These are phyloP conservation scores for Pilaira anomala DNA, from an alignment of 192 early-diverging fungal species.

Conservation along the genomic window DNA sequence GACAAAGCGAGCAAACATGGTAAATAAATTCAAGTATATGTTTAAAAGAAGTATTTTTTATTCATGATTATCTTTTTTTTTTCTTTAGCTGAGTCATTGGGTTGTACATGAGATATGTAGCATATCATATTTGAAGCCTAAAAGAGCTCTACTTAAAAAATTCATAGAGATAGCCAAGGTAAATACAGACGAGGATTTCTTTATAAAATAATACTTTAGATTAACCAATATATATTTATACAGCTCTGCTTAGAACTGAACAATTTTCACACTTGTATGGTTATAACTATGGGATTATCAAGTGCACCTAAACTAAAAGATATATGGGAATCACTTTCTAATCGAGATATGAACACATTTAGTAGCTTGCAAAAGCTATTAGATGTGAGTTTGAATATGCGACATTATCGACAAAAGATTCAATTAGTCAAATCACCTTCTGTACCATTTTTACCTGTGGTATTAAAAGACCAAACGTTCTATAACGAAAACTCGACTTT, in stretches of 20 bases:
- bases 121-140: slow-evolving; percentile 5
- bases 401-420: slow-evolving; percentile 54
- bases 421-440: slow-evolving; percentile 40
- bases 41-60: background rate
- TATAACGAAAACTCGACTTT: slow-evolving; percentile 60
- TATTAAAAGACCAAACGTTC: slow-evolving; percentile 74
- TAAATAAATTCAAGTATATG: background rate
- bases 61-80: background rate
- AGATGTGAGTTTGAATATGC: slow-evolving; percentile 67
- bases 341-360: slow-evolving; percentile 44
- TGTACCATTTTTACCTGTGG: slow-evolving; percentile 64
- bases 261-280: slow-evolving; percentile 69
- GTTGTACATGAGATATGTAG: slow-evolving; percentile 27
- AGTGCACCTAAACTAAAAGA: slow-evolving; percentile 51
- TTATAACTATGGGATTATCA: slow-evolving; percentile 58
- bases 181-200: background rate
- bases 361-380: slow-evolving; percentile 52
- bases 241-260: slow-evolving; percentile 50
- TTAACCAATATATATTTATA: background rate
- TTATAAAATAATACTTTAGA: background rate
- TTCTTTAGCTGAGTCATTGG: slow-evolving; percentile 36
- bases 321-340: slow-evolving; percentile 38
- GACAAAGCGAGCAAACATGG: slow-evolving; percentile 40
- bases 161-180: slow-evolving; percentile 39
- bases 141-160: slow-evolving; percentile 20